A percentile compares a stretch with the other conserved stretches of the same genome.
phyloP scores from a whole-genome alignment of 306 rosid genomes.

The Cercis canadensis region DNA sequence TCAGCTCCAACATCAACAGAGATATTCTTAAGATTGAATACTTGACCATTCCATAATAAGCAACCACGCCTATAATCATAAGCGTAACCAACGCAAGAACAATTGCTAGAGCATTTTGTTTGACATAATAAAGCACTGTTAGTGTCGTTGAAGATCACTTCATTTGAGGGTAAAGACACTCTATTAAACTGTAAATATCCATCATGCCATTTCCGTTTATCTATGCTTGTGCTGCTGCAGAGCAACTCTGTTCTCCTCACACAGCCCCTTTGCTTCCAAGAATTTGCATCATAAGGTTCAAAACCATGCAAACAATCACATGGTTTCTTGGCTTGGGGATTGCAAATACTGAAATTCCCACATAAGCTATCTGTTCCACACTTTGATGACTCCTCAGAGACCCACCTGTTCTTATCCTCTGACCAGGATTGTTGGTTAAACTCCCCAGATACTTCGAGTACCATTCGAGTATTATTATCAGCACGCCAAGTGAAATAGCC shows the following conservation, averaged over 20 bases:
- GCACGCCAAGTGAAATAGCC: neutral
- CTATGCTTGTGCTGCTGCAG: neutral
- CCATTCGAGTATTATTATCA: neutral
- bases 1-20: neutral
- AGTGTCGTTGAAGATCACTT: too few species aligned
- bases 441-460: conserved; percentile 40
- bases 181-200: neutral
- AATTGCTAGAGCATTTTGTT: conserved; percentile 4
- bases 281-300: neutral
- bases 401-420: neutral
- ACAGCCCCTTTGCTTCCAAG: conserved; percentile 30
- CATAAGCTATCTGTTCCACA: neutral
- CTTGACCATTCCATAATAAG: neutral
- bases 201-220: neutral
- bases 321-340: neutral
- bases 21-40: conserved; percentile 11
- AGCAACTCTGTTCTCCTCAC: conserved; percentile 7
- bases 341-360: conserved; percentile 36
- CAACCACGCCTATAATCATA: neutral
- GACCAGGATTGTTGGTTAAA: conserved; percentile 33
- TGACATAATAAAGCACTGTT: neutral
- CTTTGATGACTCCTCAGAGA: conserved; percentile 1
- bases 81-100: conserved; percentile 32
- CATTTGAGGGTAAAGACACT: neutral
- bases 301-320: conserved; percentile 24